Base-by-base conservation (phyloP, 1,139 yeast genomes). In the Taiozyma onychis region DNA sequence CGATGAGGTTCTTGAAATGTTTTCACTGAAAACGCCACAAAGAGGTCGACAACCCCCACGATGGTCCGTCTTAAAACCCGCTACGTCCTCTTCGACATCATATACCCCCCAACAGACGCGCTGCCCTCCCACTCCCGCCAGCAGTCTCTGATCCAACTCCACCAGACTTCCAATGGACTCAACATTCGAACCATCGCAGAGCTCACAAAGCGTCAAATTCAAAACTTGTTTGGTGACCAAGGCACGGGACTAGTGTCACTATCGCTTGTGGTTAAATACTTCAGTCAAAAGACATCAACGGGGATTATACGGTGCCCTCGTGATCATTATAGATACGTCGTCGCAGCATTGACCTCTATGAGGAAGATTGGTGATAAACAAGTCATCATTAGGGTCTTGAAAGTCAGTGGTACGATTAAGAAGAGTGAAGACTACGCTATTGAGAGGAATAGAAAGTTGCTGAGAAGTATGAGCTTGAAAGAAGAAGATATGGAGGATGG, bases 31-130 rank as follows among this genome's bases (percentile, higher is more conserved):
- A 18, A 18, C 18, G 18, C 3, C 26, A 24, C 26, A 24, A 24
- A 24, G 1, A 24, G 26, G 2, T 24, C 26, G 7, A 24, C 18
- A 18, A 18, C 18, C 18, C 18, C 3, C 18, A 18, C 18, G 8
- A 90, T 91, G 98, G 98, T 91, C 26, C 78, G 98, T 62, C 74
- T 90, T 44, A 91, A 91, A 66, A 85, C 90, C 34, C 72, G 98
- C 57, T 91, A 91, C 63, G 74, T 91, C 26, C 73, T 90, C 10
- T 89, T 91, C 64, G 96, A 90, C 57, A 69, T 91, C 1, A 66
- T 88, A 14, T 83, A 83, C 56, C 96, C 96, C 0, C 79, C 65
- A 2, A 47, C 53, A 1, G 46, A 49, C 1, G 55, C 48, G 13
- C 50, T 49, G 6, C 49, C 50, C 14, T 42, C 46, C 7, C 49